Evolutionary conservation across 2,329 filamentous ascomycete species (phyloP), one percentile per base, ranked within the genome.

Genomic region (Penicillium corylophilum): DNA sequence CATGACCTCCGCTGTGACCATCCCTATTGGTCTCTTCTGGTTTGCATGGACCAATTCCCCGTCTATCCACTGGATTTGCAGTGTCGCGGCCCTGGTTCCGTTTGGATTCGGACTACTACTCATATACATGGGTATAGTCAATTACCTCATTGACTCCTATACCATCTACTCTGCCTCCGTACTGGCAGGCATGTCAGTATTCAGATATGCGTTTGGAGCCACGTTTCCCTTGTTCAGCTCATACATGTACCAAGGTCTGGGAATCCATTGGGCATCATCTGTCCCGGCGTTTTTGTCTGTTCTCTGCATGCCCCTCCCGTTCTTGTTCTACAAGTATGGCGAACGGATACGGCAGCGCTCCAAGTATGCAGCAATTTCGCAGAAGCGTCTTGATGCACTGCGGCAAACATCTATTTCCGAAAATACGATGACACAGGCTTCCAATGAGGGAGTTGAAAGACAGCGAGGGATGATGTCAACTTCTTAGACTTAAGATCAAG

Each of bases 21-120:
- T 64, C 13, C 54, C 57, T 3, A 47, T 56, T 16, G 54, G 56
- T 1, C 40, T 63, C 3, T 64, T 64, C 44, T 57, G 56, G 56
- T 64, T 64, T 35, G 57, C 59, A 2, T 64, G 62, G 62, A 63
- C 54, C 0, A 60, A 54, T 28, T 52, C n/a, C 12, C 49, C 44
- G 16, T 42, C 33, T 12, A 38, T 55, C 12, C 53, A 55, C 26
- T 55, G 48, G 48, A 9, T 36, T 36, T 36, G 15, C 16, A 18
- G 33, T n/a, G 16, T 36, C 15, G 33, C 33, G 6, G 15, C 33
- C 16, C 15, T n/a, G 2, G 15, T 36, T n/a, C 33, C 33, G 5
- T 36, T 36, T 18, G 33, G 33, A 5, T 36, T 36, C n/a, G 33
- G 33, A 6, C 33, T 36, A 6, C 15, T 36, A 5, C 33, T 36